A percentile compares a stretch with the other conserved stretches of the same genome.
Evolutionary conservation across 257 asterid species (phyloP).

Genomic region (Solanum lignicaule): DNA sequence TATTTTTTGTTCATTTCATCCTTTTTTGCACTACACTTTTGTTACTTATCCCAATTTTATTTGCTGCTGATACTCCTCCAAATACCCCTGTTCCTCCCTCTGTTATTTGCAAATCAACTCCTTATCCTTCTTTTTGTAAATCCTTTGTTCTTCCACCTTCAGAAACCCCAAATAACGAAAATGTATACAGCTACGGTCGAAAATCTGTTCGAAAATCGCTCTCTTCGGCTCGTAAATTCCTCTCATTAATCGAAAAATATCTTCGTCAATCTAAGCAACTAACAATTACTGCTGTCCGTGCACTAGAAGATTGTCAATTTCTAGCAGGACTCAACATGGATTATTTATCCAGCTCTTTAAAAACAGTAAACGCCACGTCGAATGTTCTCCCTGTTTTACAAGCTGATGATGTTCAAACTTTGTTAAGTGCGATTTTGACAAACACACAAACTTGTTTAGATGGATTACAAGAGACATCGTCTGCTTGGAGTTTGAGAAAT

Average conservation of each 20-base stretch:
- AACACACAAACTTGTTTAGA: slow-evolving; percentile 63
- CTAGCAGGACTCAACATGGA: slow-evolving; percentile 57
- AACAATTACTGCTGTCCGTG: slow-evolving; percentile 38
- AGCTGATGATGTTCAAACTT: slow-evolving; percentile 56
- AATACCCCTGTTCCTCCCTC: background rate
- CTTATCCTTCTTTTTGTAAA: slow-evolving; percentile 27
- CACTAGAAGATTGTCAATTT: slow-evolving; percentile 55
- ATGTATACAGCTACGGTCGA: slow-evolving; percentile 48
- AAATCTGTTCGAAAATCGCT: slow-evolving; percentile 46
- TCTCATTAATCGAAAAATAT: slow-evolving; percentile 27
- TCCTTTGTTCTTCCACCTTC: slow-evolving; percentile 25
- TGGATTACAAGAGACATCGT: slow-evolving; percentile 41
- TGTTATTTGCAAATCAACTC: slow-evolving; percentile 19
- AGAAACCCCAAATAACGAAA: background rate
- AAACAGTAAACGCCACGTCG: slow-evolving; percentile 20
- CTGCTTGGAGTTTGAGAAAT: slow-evolving; percentile 45
- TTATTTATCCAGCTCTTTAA: slow-evolving; percentile 15
- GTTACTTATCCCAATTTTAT: background rate
- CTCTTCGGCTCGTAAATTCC: slow-evolving; percentile 32
- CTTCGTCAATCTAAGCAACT: slow-evolving; percentile 18
- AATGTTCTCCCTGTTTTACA: slow-evolving; percentile 15
- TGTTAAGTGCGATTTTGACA: slow-evolving; percentile 61
- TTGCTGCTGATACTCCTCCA: background rate
- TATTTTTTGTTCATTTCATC: background rate
- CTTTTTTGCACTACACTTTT: background rate